phyloP scores from a whole-genome alignment of 345 rosid genomes.

The Salix koriyanagi region DNA sequence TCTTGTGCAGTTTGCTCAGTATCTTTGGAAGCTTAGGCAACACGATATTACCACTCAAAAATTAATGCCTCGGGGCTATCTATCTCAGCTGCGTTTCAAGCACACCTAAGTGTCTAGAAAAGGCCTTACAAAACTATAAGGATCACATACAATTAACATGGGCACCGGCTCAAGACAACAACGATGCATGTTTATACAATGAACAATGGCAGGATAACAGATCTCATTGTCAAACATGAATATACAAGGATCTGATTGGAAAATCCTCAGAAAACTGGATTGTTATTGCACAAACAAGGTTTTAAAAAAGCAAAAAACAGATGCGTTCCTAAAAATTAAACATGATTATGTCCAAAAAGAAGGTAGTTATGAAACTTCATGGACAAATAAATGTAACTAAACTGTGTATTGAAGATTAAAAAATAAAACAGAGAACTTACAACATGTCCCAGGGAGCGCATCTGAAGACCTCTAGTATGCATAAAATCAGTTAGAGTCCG shows the following conservation, averaged over 20 bases:
- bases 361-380: not conserved
- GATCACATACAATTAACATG: not conserved
- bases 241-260: not conserved
- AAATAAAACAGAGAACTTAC: constrained; percentile 49
- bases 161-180: not conserved
- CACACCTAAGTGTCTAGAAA: not conserved
- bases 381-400: not conserved
- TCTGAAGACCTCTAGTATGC: constrained; percentile 98
- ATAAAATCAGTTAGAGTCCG: constrained; percentile 97
- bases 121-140: not conserved
- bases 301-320: not conserved
- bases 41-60: not conserved
- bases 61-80: not conserved
- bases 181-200: not conserved
- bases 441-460: constrained; percentile 90
- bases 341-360: not conserved
- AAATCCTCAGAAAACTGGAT: not conserved
- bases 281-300: not conserved
- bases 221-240: not conserved
- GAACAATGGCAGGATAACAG: not conserved
- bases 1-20: not conserved
- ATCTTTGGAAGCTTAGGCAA: not conserved
- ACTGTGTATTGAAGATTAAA: constrained; percentile 4
- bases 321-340: not conserved
- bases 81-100: not conserved